Evolutionary conservation across 1,284 basidiomycete species (phyloP).

Genomic region (Phellinidium pouzarii): DNA sequence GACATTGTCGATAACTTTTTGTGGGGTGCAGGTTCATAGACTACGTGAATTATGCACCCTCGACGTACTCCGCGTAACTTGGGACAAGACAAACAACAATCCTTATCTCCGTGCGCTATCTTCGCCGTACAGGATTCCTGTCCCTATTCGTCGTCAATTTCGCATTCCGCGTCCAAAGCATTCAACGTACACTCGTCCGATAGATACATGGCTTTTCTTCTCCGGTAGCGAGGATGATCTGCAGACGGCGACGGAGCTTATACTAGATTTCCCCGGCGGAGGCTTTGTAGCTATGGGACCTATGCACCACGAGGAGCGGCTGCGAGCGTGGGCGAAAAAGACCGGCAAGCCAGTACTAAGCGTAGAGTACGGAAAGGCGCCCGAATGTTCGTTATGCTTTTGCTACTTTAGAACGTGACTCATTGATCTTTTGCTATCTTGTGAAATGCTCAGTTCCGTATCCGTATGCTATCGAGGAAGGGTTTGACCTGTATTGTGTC

Average conservation of each 20-base stretch:
- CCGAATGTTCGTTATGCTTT: constrained; percentile 61
- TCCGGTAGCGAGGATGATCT: constrained; percentile 65
- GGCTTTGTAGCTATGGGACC: constrained; percentile 96
- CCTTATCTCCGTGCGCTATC: constrained; percentile 80
- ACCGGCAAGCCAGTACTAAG: constrained; percentile 80
- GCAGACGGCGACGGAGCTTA: constrained; percentile 65
- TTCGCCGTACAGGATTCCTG: constrained; percentile 42
- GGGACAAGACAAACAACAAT: constrained; percentile 96
- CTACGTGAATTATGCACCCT: constrained; percentile 91
- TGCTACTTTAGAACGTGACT: neutral
- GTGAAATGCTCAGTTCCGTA: constrained; percentile 66
- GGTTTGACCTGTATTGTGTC: constrained; percentile 83
- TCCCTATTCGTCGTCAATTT: constrained; percentile 71
- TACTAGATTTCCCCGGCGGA: constrained; percentile 91
- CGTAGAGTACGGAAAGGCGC: constrained; percentile 94
- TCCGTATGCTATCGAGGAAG: constrained; percentile 92
- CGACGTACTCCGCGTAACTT: constrained; percentile 90
- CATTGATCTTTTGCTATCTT: neutral
- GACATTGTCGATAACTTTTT: neutral
- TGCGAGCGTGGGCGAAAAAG: constrained; percentile 77
- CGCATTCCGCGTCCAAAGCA: constrained; percentile 74
- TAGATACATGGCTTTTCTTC: constrained; percentile 84
- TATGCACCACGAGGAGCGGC: constrained; percentile 92
- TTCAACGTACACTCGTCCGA: constrained; percentile 74
- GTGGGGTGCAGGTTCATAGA: constrained; percentile 61